A percentile compares a stretch with the other conserved stretches of the same genome.
Evolutionary conservation across 495 filamentous ascomycete species (phyloP).

Genomic region (Penicillium fimorum): DNA sequence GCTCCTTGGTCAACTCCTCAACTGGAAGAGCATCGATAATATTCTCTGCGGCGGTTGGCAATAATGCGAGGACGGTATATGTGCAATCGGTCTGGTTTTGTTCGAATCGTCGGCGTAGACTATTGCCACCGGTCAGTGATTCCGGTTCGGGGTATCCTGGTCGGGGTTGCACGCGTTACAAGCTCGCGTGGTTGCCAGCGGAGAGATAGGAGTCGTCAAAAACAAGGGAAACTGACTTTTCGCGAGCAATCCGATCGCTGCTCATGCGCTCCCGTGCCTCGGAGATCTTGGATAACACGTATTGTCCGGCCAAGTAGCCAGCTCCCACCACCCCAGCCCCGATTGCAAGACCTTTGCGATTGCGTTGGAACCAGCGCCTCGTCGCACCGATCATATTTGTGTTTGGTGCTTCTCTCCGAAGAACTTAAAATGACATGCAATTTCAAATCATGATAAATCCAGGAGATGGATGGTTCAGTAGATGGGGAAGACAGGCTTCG

Average conservation of each 20-base stretch:
- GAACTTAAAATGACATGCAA: not conserved
- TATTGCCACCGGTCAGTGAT: conserved; percentile 36
- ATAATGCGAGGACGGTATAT: conserved; percentile 92
- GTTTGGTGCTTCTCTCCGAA: conserved; percentile 12
- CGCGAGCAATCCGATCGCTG: conserved; percentile 88
- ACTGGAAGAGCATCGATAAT: conserved; percentile 86
- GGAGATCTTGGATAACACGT: conserved; percentile 83
- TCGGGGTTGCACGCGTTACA: conserved; percentile 17
- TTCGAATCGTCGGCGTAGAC: conserved; percentile 90
- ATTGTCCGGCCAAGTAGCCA: conserved; percentile 89
- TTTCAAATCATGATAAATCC: conserved; percentile 13
- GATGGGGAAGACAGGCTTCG: conserved; percentile 21
- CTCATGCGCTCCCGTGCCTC: conserved; percentile 94
- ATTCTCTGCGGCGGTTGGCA: conserved; percentile 86
- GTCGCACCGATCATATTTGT: conserved; percentile 73
- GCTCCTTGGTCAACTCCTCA: conserved; percentile 82
- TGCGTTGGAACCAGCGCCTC: conserved; percentile 85
- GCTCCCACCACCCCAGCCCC: conserved; percentile 82
- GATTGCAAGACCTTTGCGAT: conserved; percentile 84
- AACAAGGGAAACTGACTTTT: conserved; percentile 68
- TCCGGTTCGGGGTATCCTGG: not conserved
- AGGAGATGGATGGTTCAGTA: conserved; percentile 14
- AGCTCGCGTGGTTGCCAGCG: conserved; percentile 16
- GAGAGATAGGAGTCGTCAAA: conserved; percentile 4
- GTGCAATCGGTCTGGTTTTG: conserved; percentile 99